These are phyloP conservation scores for Quercus bicolor DNA, from an alignment of 306 rosid species.

Conservation along the genomic window DNA sequence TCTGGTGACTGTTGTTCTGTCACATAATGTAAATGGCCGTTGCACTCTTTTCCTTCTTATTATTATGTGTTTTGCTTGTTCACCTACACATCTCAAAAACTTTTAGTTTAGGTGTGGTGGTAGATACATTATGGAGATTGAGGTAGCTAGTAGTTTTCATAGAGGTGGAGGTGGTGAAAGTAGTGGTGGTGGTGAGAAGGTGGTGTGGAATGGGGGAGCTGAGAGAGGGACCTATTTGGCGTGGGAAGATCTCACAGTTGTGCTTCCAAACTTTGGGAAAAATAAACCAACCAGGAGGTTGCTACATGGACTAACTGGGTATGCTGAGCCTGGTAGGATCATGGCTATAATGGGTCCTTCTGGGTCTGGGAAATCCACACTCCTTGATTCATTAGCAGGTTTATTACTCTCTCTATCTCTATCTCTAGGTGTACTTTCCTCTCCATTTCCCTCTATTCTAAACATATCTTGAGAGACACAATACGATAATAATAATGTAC, in stretches of 20 bases:
- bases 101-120: background rate
- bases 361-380: constrained; percentile 89
- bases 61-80: background rate
- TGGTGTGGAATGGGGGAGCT: constrained; percentile 20
- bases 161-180: background rate
- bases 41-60: no score
- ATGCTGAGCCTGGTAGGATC: constrained; percentile 80
- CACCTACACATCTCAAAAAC: background rate
- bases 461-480: no score
- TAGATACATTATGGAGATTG: constrained; percentile 46
- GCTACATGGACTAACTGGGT: constrained; percentile 75
- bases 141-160: constrained; percentile 15
- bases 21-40: background rate
- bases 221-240: constrained; percentile 68
- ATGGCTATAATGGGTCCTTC: constrained; percentile 96
- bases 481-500: no score
- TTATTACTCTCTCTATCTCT: background rate
- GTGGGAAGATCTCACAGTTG: constrained; percentile 82
- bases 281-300: constrained; percentile 72
- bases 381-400: constrained; percentile 76
- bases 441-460: no score
- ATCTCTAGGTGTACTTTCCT: background rate
- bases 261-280: constrained; percentile 58
- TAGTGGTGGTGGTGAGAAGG: constrained; percentile 1
- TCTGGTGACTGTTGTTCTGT: constrained; percentile 51